A percentile compares a stretch with the other conserved stretches of the same genome.
Evolutionary conservation across 225 moss, liverwort and hornwort genomes (phyloP).

Genomic region (Polytrichum formosum): DNA sequence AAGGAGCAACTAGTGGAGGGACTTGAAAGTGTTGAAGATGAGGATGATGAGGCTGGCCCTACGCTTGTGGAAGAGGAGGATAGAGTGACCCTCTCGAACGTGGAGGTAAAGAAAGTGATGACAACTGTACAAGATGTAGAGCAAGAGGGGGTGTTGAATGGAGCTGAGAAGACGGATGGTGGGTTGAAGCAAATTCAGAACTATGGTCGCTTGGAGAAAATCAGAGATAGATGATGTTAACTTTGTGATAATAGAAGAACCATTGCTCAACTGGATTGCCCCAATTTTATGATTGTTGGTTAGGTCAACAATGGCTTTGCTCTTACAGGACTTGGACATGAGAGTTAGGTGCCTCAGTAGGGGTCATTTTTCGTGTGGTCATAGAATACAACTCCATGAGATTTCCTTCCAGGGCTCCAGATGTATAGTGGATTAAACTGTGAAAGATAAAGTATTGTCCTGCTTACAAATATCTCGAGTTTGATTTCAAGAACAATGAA

Average conservation of each 20-base stretch:
- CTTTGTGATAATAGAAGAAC: slow-evolving; percentile 5
- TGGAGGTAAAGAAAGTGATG: slow-evolving; percentile 42
- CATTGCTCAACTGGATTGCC: slow-evolving; percentile 13
- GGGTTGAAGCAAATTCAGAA: slow-evolving; percentile 57
- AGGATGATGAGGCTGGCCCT: slow-evolving; percentile 59
- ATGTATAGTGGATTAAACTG: slow-evolving; percentile 33
- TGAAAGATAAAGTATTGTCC: not conserved
- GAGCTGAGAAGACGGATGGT: slow-evolving; percentile 50
- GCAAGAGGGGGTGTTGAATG: slow-evolving; percentile 29
- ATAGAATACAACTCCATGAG: slow-evolving; percentile 24
- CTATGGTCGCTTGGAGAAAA: slow-evolving; percentile 51
- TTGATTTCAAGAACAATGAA: no score
- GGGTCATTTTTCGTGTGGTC: slow-evolving; percentile 37
- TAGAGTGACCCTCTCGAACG: slow-evolving; percentile 32
- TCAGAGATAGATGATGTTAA: slow-evolving; percentile 32
- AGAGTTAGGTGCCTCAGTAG: slow-evolving; percentile 13
- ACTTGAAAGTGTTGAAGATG: slow-evolving; percentile 56
- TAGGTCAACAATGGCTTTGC: slow-evolving; percentile 25
- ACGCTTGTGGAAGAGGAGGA: slow-evolving; percentile 48
- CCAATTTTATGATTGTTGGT: slow-evolving; percentile 27
- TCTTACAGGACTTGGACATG: slow-evolving; percentile 15
- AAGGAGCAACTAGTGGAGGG: slow-evolving; percentile 39
- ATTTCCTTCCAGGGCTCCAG: slow-evolving; percentile 25
- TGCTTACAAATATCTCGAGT: not conserved
- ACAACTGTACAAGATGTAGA: slow-evolving; percentile 33